Base-by-base conservation (phyloP, 2,329 filamentous ascomycete species). In the Fusarium mundagurra region DNA sequence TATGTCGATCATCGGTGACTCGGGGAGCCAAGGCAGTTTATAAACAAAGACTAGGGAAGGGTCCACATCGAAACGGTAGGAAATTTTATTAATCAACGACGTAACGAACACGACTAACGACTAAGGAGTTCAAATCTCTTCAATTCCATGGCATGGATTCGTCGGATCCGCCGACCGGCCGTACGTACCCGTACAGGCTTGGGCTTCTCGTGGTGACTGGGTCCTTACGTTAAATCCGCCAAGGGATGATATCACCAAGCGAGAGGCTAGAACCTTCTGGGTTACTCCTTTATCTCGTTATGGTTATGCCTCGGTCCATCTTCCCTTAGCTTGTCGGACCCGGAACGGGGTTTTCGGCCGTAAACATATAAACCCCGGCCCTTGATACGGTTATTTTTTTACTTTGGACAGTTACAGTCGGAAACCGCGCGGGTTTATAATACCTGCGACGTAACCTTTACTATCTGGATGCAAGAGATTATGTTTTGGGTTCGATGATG, bases 331-430 rank as follows among this genome's bases (percentile, higher is more conserved):
- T 12, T 38, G n/a, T 72, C 71, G 71, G 71, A 64, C 67, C 71
- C 71, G 71, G 50, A 38, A 38, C 67, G 58, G 67, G 36, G 34
- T 50, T 74, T 74, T 74, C 71, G 71, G 71, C 71, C 71, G 71
- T 69, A 55, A 51, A 17, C n/a, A 39, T 39, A 22, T 24, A 58
- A 73, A 72, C 45, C 58, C 63, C 71, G 71, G 58, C 24, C 33
- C 31, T 29, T n/a, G 14, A 31, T 18, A 55, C 22, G 9, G 11
- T 6, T 20, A 27, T 39, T 47, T 33, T 20, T n/a, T 16, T 18
- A 16, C 33, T 36, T 41, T 29, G 20, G 20, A 29, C 24, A 24
- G 24, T 44, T 20, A 36, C 33, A 29, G 10, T 31, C 27, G 16
- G 36, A 16, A 53, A 38, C 41, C 31, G 47, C 14, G 13, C n/a